Percentiles rank a stretch among this genome's conserved stretches.
These are phyloP conservation scores for Purpureocillium lavendulum DNA, from an alignment of 2,329 filamentous ascomycete species.

Conservation along the genomic window DNA sequence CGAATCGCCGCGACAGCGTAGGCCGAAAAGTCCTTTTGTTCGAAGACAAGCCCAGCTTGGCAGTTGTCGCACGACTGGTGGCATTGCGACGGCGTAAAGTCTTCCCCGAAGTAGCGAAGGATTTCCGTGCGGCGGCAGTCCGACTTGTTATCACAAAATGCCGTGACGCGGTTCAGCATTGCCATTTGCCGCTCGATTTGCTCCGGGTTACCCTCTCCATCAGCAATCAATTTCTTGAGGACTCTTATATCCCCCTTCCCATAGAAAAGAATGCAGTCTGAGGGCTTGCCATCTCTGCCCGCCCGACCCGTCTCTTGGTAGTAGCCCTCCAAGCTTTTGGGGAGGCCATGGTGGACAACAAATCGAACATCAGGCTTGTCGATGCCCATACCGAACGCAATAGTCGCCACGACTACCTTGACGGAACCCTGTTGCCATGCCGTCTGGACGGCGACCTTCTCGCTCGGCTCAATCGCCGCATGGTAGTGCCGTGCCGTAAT, in stretches of 20 bases:
- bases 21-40: conserved; percentile 67
- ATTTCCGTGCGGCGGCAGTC: conserved; percentile 86
- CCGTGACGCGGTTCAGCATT: conserved; percentile 78
- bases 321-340: conserved; percentile 94
- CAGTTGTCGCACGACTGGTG: conserved; percentile 82
- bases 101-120: conserved; percentile 88
- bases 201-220: conserved; percentile 65
- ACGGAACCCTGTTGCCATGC: conserved; percentile 73
- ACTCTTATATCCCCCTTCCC: conserved; percentile 67
- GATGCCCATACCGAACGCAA: conserved; percentile 99
- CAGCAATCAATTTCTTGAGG: conserved; percentile 72
- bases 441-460: conserved; percentile 65
- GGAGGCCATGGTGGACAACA: conserved; percentile 86
- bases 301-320: conserved; percentile 97
- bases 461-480: conserved; percentile 60
- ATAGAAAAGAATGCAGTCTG: conserved; percentile 87
- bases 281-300: conserved; percentile 79
- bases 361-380: conserved; percentile 96
- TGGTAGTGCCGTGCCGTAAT: conserved; percentile 83
- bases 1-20: conserved; percentile 64
- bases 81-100: conserved; percentile 66
- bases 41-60: conserved; percentile 60
- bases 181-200: conserved; percentile 77
- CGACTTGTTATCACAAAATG: conserved; percentile 81
- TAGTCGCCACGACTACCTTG: conserved; percentile 93